These are phyloP conservation scores for Raffaelea deltoideospora DNA, from an alignment of 2,329 filamentous ascomycete genomes.

Conservation along the genomic window DNA sequence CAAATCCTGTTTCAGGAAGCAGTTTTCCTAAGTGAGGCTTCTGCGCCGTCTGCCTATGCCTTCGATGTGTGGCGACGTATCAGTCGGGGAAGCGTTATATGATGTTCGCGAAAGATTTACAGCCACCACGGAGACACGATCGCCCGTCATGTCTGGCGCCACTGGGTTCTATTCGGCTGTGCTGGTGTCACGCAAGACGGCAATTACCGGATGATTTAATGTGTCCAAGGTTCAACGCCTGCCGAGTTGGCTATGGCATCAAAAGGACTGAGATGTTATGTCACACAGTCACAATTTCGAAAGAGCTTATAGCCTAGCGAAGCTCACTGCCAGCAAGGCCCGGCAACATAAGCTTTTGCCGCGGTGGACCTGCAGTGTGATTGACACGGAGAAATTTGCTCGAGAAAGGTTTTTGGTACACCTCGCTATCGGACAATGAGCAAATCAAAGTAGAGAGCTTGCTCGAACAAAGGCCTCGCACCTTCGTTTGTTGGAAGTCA, in stretches of 20 bases:
- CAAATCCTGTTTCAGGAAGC: neutral
- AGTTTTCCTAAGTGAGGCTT: neutral
- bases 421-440: slow-evolving; percentile 1
- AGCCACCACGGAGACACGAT: neutral
- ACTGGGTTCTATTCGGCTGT: too few relatives aligned
- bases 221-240: neutral
- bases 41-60: neutral
- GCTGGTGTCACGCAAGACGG: too few relatives aligned
- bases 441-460: neutral
- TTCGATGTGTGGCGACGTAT: neutral
- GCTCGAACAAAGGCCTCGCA: neutral
- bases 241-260: neutral
- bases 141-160: neutral
- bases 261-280: slow-evolving; percentile 1
- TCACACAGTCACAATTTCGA: slow-evolving; percentile 3
- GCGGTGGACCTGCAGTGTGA: slow-evolving; percentile 5
- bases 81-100: neutral
- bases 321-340: neutral
- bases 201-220: neutral
- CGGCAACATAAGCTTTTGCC: slow-evolving; percentile 2
- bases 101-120: neutral
- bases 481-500: slow-evolving; percentile 1
- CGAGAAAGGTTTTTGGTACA: neutral
- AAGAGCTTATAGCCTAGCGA: neutral
- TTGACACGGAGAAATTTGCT: slow-evolving; percentile 5